Evolutionary conservation across 495 filamentous ascomycete genomes (phyloP).

Genomic region (Lasiosphaeria ovina): DNA sequence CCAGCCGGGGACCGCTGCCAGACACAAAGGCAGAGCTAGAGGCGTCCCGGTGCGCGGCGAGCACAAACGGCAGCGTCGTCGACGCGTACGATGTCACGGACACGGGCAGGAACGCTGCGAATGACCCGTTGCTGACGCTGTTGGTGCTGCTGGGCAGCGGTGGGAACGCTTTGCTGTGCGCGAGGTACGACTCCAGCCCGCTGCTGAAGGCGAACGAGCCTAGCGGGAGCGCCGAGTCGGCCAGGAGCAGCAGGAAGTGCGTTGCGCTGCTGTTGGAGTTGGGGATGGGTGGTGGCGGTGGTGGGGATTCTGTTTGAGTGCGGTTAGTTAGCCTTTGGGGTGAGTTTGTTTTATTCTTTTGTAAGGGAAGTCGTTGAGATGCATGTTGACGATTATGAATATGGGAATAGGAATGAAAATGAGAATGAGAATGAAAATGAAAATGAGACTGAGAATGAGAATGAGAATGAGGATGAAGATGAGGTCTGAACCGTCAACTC

Average conservation of each 20-base stretch:
- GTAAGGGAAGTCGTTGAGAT: too few species aligned
- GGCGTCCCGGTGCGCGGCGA: conserved; percentile 70
- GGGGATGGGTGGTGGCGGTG: conserved; percentile 2
- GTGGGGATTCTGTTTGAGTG: not conserved
- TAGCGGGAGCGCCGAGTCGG: conserved; percentile 92
- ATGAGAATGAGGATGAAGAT: too few species aligned
- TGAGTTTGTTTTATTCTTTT: too few species aligned
- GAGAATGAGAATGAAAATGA: too few species aligned
- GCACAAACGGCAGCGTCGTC: conserved; percentile 80
- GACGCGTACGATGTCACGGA: conserved; percentile 76
- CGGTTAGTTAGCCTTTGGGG: too few species aligned
- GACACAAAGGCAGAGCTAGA: conserved; percentile 10
- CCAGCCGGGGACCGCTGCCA: too few species aligned
- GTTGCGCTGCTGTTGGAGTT: conserved; percentile 29
- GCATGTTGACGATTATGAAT: too few species aligned
- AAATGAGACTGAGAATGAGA: too few species aligned
- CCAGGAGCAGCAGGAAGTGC: conserved; percentile 86
- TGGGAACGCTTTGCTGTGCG: conserved; percentile 57
- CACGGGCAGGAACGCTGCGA: conserved; percentile 73
- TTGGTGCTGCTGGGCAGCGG: conserved; percentile 14
- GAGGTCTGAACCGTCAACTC: too few species aligned
- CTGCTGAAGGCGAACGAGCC: conserved; percentile 96
- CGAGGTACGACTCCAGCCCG: conserved; percentile 90
- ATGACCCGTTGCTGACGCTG: conserved; percentile 34
- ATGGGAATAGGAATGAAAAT: too few species aligned